Base-by-base conservation (phyloP, 345 rosid genomes). In the Excoecaria agallocha region DNA sequence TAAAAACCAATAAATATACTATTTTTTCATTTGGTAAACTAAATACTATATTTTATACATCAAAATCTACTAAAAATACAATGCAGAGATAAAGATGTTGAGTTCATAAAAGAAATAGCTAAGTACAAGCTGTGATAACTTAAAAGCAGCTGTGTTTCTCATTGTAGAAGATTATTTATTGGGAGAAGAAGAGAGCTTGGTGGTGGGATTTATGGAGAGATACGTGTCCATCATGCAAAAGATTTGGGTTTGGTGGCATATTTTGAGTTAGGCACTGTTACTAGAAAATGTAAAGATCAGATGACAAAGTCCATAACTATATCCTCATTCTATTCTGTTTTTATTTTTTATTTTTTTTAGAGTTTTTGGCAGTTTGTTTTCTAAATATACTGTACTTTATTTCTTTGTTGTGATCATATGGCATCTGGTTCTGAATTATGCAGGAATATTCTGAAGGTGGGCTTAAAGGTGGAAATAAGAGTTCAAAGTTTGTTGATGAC, bases 391-490 rank as follows among this genome's bases (percentile, higher is more conserved):
- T n/a, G n/a, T n/a, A n/a, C n/a, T 73, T 68, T 37, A 24, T 74
- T 76, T 69, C 16, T 59, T 55, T 45, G 25, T 41, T 45, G 16
- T n/a, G 25, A n/a, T 65, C 5, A 55, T 76, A 43, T 76, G 72
- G 66, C 69, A 56, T 68, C 74, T 76, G 74, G 65, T 79, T 77
- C 73, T 55, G 66, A 54, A 57, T 78, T n/a, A 67, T 73, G 70
- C 90, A 95, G 98, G 97, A 88, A 35, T 88, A 82, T 78, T 84
- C 86, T 78, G 98, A 92, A 83, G 87, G 49, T 39, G 94, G 94
- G 60, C 93, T 88, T 82, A 92, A 85, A 80, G 99, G 98, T 60
- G 99, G 99, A 65, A 95, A 93, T 70, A 89, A 85, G 85, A 90
- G 87, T 82, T 93, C 96, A 5, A 66, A 82, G 74, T 95, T 86